Evolutionary conservation across 305 asterid species (phyloP), one percentile per base, ranked within the genome.

Genomic region (Solanum hybrid): DNA sequence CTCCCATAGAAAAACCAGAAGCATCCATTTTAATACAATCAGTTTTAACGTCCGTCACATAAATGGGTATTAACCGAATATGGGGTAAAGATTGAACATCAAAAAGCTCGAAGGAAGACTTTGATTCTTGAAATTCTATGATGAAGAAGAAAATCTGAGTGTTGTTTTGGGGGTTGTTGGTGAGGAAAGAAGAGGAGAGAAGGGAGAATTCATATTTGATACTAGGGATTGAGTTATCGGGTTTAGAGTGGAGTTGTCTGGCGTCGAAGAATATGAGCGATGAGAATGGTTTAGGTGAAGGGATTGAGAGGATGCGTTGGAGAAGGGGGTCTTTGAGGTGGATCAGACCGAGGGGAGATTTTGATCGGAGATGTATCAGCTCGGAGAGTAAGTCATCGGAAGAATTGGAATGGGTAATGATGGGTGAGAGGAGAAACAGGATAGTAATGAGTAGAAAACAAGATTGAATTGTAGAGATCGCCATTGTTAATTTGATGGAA

Each of bases 201-300:
- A 95, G 96, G 79, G 96, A 89, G 92, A 94, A 96, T 60, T 97
- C 98, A 71, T 95, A 91, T 93, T 93, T 96, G 86, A 97, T 95
- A 2, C 93, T 72, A 4, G 97, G 97, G 89, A 97, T 96, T 1
- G 96, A 78, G 91, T 95, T 97, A 32, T 97, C 98, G 42, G 98
- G 10, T 79, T 96, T 96, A 89, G 98, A 92, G 81, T 96, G 98
- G 91, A 97, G 99, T 64, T 95, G 95, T 12, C 90, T 90, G 16
- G 99, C 99, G 29, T 97, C 99, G 88, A 97, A 97, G 96, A 97
- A 97, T 78, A 97, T 88, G 73, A 97, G 89, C 88, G 94, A 92
- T 88, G 94, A 92, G 92, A 96, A 97, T 32, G 98, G 95, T 22
- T 97, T 98, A 14, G 99, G 98, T 2, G 94, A 32, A 89, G 99